Conservation (phyloP, 1,284 basidiomycete genomes). For the Boletus semigastroideus region DNA sequence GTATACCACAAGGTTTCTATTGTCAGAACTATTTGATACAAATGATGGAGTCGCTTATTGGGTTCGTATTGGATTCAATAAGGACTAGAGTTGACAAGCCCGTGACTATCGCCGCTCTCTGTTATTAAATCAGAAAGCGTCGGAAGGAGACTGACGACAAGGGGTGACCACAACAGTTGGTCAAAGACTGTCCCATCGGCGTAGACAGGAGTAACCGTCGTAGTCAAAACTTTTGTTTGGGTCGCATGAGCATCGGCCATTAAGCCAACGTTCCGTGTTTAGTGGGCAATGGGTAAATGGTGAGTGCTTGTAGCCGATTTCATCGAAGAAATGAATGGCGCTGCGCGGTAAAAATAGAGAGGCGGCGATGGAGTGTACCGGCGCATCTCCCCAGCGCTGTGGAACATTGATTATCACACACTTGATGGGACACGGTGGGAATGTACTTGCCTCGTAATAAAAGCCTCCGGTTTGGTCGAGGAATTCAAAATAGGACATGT, state of each 20-base stretch:
- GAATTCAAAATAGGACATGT: constrained; percentile 76
- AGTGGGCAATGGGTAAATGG: constrained; percentile 64
- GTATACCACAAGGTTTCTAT: background rate
- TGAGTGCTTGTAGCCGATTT: constrained; percentile 53
- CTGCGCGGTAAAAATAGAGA: constrained; percentile 67
- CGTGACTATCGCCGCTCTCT: background rate
- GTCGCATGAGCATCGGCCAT: constrained; percentile 51
- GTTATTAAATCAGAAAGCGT: background rate
- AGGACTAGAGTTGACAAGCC: background rate
- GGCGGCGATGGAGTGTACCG: constrained; percentile 81
- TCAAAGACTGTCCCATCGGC: constrained; percentile 17
- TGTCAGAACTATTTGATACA: background rate
- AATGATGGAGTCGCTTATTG: background rate
- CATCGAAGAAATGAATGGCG: constrained; percentile 75
- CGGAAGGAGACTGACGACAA: background rate
- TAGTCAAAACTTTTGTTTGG: constrained; percentile 48
- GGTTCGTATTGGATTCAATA: background rate
- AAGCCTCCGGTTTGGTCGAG: constrained; percentile 81
- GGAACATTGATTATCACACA: constrained; percentile 4
- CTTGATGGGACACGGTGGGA: background rate
- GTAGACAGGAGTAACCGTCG: constrained; percentile 28
- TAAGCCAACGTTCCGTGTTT: constrained; percentile 37
- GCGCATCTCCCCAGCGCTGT: constrained; percentile 85
- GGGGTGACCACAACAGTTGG: background rate
- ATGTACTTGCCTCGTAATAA: constrained; percentile 68